Evolutionary conservation across 139 green algal species (phyloP).

Genomic region (Coccomyxa sp.): DNA sequence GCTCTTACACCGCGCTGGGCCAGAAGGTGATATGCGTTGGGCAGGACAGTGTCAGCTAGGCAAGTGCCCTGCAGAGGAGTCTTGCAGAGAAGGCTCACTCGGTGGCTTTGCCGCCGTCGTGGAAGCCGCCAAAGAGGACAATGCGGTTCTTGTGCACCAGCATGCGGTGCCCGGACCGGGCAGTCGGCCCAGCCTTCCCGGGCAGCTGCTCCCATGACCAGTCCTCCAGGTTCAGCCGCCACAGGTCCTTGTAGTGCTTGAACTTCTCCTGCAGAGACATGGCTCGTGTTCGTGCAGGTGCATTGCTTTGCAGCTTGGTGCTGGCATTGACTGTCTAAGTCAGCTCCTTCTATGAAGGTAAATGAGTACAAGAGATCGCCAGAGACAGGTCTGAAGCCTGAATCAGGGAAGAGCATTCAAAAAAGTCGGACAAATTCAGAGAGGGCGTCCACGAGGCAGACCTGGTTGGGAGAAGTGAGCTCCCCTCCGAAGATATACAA

Average conservation of each 20-base stretch:
- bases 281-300: too few relatives aligned
- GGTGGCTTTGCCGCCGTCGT: constrained; percentile 51
- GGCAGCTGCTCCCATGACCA: constrained; percentile 90
- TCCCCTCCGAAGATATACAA: constrained; percentile 96
- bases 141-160: constrained; percentile 68
- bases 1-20: too few relatives aligned
- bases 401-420: too few relatives aligned
- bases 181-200: constrained; percentile 61
- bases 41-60: too few relatives aligned
- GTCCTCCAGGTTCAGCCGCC: constrained; percentile 83
- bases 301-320: too few relatives aligned
- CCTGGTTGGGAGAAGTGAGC: constrained; percentile 72
- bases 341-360: too few relatives aligned
- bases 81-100: too few relatives aligned
- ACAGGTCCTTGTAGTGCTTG: constrained; percentile 92
- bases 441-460: constrained; percentile 18
- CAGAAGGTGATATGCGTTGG: too few relatives aligned
- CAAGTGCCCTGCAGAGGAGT: too few relatives aligned
- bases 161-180: constrained; percentile 91
- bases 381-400: too few relatives aligned
- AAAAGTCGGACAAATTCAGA: not conserved
- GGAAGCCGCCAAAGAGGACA: constrained; percentile 82
- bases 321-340: too few relatives aligned
- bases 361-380: too few relatives aligned
- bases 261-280: constrained; percentile 89